These are phyloP conservation scores for Boletus coccyginus DNA, from an alignment of 768 basidiomycete genomes.

Conservation along the genomic window DNA sequence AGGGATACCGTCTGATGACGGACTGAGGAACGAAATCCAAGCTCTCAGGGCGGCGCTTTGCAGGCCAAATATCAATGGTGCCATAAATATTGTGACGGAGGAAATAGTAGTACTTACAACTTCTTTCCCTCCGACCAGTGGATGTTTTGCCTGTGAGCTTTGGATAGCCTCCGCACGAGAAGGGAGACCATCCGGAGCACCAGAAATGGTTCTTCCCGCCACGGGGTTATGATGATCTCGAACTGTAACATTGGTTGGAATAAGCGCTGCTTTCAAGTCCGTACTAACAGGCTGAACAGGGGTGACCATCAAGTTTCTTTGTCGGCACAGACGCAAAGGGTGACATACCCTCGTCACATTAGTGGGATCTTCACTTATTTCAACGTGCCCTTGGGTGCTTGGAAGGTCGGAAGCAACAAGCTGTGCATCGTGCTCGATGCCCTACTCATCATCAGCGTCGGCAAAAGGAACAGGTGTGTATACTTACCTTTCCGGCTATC, in stretches of 20 bases:
- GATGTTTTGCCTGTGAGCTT: not conserved
- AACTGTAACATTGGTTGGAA: not conserved
- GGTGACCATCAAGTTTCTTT: not conserved
- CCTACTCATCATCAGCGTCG: conserved; percentile 2
- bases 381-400: not conserved
- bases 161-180: not conserved
- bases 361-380: not conserved
- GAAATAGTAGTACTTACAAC: conserved; percentile 6
- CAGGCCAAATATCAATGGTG: not conserved
- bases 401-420: not conserved
- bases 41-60: conserved; percentile 18
- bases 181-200: not conserved
- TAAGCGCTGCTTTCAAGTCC: not conserved
- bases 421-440: not conserved
- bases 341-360: conserved; percentile 6
- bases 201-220: not conserved
- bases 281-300: not conserved
- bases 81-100: not conserved
- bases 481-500: conserved; percentile 1
- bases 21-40: conserved; percentile 27
- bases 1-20: conserved; percentile 24
- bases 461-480: not conserved
- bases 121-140: not conserved
- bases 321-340: not conserved
- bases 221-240: not conserved